phyloP scores from a whole-genome alignment of 352 stramenopile genomes.

The Phytophthora pseudosyringae region DNA sequence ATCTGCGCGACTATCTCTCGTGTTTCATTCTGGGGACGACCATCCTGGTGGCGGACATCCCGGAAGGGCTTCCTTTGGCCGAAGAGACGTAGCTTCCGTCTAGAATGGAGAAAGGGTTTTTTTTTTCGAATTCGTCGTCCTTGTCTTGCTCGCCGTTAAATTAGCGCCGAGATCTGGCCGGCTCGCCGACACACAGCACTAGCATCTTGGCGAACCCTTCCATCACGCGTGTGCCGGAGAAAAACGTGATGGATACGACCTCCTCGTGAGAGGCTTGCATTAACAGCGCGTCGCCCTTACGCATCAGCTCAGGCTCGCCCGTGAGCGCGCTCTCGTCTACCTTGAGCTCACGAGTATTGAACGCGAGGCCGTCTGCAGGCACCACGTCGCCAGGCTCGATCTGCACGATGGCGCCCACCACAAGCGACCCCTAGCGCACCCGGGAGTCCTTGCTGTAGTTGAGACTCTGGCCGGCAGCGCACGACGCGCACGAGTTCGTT shows the following conservation, averaged over 20 bases:
- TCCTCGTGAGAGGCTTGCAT: constrained; percentile 37
- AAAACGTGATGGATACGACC: constrained; percentile 38
- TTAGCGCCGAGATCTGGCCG: constrained; percentile 83
- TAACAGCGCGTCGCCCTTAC: constrained; percentile 64
- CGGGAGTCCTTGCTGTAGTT: constrained; percentile 28
- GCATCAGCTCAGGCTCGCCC: constrained; percentile 85
- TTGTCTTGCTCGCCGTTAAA: constrained; percentile 43
- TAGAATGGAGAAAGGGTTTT: constrained; percentile 20
- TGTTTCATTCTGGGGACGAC: constrained; percentile 93
- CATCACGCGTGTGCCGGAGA: constrained; percentile 92
- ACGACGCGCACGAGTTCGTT: constrained; percentile 73
- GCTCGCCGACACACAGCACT: constrained; percentile 89
- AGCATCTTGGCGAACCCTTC: constrained; percentile 89
- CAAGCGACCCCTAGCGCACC: constrained; percentile 70
- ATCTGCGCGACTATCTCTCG: constrained; percentile 61
- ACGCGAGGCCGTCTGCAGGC: constrained; percentile 83
- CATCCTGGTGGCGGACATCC: constrained; percentile 81
- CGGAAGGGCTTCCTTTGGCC: constrained; percentile 90
- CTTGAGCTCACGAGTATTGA: constrained; percentile 78
- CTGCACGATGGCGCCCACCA: constrained; percentile 89
- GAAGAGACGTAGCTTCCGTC: constrained; percentile 46
- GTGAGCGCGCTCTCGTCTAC: constrained; percentile 90
- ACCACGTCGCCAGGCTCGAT: constrained; percentile 83
- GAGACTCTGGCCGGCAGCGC: constrained; percentile 34
- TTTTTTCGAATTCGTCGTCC: constrained; percentile 7